phyloP scores from a whole-genome alignment of 257 asterid species.

The Dorcoceras hygrometricum region DNA sequence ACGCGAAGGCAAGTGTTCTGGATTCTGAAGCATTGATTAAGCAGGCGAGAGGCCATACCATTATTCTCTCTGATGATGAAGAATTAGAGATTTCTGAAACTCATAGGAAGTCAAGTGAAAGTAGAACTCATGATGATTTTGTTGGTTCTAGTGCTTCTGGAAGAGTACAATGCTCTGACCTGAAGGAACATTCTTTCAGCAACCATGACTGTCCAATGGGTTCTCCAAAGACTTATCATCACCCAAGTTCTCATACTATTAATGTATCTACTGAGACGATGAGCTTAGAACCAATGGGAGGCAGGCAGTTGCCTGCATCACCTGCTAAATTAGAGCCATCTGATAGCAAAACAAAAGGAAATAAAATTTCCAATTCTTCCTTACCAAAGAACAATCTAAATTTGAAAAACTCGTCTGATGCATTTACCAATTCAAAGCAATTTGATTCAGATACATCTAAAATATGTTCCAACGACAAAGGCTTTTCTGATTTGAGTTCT shows the following conservation, averaged over 20 bases:
- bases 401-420: conserved; percentile 30
- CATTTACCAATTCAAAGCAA: conserved; percentile 31
- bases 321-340: conserved; percentile 36
- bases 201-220: conserved; percentile 23
- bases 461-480: conserved; percentile 33
- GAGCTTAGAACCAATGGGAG: conserved; percentile 28
- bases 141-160: conserved; percentile 33
- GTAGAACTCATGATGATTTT: conserved; percentile 28
- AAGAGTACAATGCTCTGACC: conserved; percentile 29
- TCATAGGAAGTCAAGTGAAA: conserved; percentile 30
- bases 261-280: conserved; percentile 29
- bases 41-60: conserved; percentile 36
- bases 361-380: conserved; percentile 23
- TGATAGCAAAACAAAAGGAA: conserved; percentile 32
- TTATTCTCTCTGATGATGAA: conserved; percentile 72
- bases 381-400: conserved; percentile 28
- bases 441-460: conserved; percentile 32
- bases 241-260: conserved; percentile 27
- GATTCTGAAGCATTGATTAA: conserved; percentile 32
- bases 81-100: conserved; percentile 43
- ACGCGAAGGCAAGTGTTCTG: conserved; percentile 29
- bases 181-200: conserved; percentile 31
- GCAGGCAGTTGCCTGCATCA: conserved; percentile 29
- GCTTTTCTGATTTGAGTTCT: conserved; percentile 30
- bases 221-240: conserved; percentile 29